Base-by-base conservation (phyloP, 2,329 filamentous ascomycete genomes). In the Fusarium illudens region DNA sequence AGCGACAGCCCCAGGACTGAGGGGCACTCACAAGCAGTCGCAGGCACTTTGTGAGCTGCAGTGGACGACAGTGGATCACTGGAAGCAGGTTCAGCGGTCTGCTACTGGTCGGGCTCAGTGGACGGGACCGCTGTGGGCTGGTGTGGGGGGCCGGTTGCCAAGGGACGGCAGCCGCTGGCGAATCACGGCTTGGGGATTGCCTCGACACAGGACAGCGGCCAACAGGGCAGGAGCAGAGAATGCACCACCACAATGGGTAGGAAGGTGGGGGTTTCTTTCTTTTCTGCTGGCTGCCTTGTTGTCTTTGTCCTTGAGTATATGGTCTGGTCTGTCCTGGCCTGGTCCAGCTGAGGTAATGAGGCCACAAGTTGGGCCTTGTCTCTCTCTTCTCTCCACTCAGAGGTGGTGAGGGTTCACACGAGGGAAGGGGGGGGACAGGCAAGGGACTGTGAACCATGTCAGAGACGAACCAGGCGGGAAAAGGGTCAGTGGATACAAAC, bases 1-100 rank as follows among this genome's bases (percentile, higher is more conserved):
- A 64, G 67, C 64, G 39, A 44, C 22, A 44, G 39, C 22, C 39
- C 39, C 39, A 17, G 22, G 57, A 63, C 68, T 58, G 68, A 71
- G 68, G 68, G 68, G 68, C 62, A 66, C 46, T 68, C 37, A 42
- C 37, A 42, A 42, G 37, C 37, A 42, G 37, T 63, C 63, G 58
- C 52, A 46, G 56, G 53, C 55, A 64, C 20, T 58, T 34, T 25
- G 46, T 44, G 32, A 42, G 12, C 48, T 56, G 57, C 55, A 53
- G 50, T 48, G 58, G 60, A 36, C 42, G 15, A 12, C 30, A 20
- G 39, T 37, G 44, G 54, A n/a, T 20, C 25, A 20, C 17, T n/a
- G n/a, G n/a, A n/a, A n/a, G 37, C 20, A 44, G 20, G 39, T 27
- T 44, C 39, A 44, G 39, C 22, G 39, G 27, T 8, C 39, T 10